Conservation (phyloP, 2,329 filamentous ascomycete genomes). For the Clonostachys solani region DNA sequence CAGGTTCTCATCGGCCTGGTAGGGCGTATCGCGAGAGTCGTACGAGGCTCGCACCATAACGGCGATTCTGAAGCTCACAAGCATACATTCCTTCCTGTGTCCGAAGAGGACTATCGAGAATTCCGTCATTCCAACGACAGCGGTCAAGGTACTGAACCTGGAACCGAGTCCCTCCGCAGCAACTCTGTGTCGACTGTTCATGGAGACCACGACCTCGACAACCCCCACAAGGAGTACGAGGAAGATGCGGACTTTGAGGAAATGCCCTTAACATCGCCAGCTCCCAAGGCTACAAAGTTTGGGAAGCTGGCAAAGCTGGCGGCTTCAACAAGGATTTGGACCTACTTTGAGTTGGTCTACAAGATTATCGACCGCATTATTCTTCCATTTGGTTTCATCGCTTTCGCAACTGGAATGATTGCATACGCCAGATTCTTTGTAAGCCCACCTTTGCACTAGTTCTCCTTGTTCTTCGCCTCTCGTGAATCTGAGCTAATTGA, state of each 20-base stretch:
- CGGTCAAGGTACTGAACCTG: constrained; percentile 69
- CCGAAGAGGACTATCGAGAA: constrained; percentile 25
- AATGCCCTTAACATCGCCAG: constrained; percentile 14
- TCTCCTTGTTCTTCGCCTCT: neutral
- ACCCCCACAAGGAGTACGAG: constrained; percentile 40
- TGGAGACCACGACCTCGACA: constrained; percentile 38
- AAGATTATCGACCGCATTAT: constrained; percentile 71
- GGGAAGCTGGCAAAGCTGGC: constrained; percentile 48
- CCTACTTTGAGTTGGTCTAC: constrained; percentile 55
- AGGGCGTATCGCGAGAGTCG: constrained; percentile 48
- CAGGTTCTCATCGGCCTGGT: constrained; percentile 69
- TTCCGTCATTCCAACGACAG: constrained; percentile 67
- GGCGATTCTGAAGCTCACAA: neutral
- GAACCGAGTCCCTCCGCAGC: constrained; percentile 63
- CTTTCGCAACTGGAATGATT: constrained; percentile 67
- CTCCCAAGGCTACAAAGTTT: constrained; percentile 33
- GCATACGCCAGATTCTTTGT: constrained; percentile 83
- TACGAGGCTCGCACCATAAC: neutral
- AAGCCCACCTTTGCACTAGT: constrained; percentile 30
- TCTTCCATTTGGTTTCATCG: constrained; percentile 72
- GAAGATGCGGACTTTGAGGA: constrained; percentile 36
- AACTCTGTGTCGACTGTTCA: constrained; percentile 56
- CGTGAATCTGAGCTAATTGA: neutral
- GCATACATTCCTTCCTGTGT: neutral
- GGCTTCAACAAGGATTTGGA: constrained; percentile 53